Evolutionary conservation across 345 rosid species (phyloP), one percentile per base, ranked within the genome.

Genomic region (Citrus sp.): DNA sequence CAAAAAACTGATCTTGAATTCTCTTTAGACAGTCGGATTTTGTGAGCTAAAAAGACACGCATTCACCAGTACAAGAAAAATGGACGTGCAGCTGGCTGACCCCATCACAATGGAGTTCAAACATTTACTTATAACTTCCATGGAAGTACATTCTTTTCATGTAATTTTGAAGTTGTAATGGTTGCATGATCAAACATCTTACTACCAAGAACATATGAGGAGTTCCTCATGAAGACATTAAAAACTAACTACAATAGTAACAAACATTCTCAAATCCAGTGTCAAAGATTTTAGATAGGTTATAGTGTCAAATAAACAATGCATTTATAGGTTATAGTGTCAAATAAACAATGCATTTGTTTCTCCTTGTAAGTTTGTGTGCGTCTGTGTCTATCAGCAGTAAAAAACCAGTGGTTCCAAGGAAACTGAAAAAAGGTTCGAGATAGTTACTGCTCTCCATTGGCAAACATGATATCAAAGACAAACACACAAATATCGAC

Each of bases 381-480:
- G 46, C 38, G 14, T 9, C 14, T 14, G 25, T 51, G 25, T 24
- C 19, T 25, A 59, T 28, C 35, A 59, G 12, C 72, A 76, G 69
- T 13, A 18, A 38, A 46, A 35, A 4, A 28, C 22, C 40, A 80
- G 65, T 16, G 66, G 75, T 16, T 78, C 4, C 27, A 83, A 73
- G 83, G 70, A 32, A 54, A 54, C 22, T 5, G 21, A 18, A 19
- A 19, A 51, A 81, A 54, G 82, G 85, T 80, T 80, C 76, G 77
- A 73, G 87, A 81, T 71, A 77, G 82, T 78, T 88, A 94, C 98
- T 85, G 89, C 77, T 92, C 85, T 83, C 95, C 98, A 73, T 94
- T 92, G 79, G 91, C 82, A 84, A 89, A 93, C 98, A 94, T 93
- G 84, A 94, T 80, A 79, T 94, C 98, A 75, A 93, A 93, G 83